A percentile compares a stretch with the other conserved stretches of the same genome.
Conservation (phyloP, 768 basidiomycete genomes). For the Macrolepiota dolichaula region DNA sequence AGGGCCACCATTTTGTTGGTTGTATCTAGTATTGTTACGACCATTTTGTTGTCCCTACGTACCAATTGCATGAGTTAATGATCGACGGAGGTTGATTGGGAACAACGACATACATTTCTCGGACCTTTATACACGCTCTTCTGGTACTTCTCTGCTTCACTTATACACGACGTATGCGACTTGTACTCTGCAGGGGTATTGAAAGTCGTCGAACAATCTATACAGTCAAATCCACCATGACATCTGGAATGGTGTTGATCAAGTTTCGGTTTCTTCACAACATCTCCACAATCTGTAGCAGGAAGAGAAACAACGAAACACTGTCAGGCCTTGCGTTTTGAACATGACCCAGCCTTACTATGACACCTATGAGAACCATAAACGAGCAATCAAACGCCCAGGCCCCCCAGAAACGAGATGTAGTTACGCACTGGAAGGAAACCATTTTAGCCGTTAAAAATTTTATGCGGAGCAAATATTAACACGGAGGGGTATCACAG, state of each 20-base stretch:
- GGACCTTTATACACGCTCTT: conserved; percentile 81
- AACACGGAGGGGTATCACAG: not conserved
- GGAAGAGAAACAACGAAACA: not conserved
- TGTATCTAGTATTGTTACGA: not conserved
- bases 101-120: conserved; percentile 40
- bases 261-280: conserved; percentile 91
- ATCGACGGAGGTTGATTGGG: conserved; percentile 1
- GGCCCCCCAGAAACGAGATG: not conserved
- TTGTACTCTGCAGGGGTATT: conserved; percentile 74
- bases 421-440: conserved; percentile 26
- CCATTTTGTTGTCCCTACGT: not conserved
- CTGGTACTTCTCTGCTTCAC: conserved; percentile 93
- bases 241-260: conserved; percentile 72
- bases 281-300: conserved; percentile 75
- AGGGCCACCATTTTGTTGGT: not conserved
- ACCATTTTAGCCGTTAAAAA: conserved; percentile 20
- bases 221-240: conserved; percentile 69
- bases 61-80: not conserved
- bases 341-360: conserved; percentile 36
- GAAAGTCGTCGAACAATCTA: conserved; percentile 89
- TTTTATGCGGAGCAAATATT: not conserved
- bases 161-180: conserved; percentile 78
- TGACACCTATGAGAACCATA: conserved; percentile 57
- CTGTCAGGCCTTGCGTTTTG: not conserved
- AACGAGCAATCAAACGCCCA: not conserved